Evolutionary conservation across 495 filamentous ascomycete species (phyloP).

Genomic region (Hypoxylon subgilvum): DNA sequence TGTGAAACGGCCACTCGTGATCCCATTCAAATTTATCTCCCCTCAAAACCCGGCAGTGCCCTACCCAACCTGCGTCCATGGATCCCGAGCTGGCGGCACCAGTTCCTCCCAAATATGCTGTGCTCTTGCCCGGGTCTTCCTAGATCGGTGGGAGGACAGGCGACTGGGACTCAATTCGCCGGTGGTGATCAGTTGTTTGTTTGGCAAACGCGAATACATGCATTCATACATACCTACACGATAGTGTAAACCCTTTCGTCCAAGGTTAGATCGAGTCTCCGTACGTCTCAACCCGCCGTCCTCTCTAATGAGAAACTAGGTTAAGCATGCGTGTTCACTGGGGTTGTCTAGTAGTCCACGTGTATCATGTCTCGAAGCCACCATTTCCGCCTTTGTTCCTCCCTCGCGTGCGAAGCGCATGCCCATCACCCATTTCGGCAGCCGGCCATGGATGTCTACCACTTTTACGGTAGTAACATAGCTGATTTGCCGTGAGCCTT

Average conservation of each 20-base stretch:
- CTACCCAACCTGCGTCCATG: neutral
- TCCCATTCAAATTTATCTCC: neutral
- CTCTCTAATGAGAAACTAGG: constrained; percentile 18
- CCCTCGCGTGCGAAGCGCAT: constrained; percentile 11
- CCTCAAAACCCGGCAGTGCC: neutral
- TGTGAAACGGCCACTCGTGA: constrained; percentile 9
- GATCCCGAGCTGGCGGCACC: constrained; percentile 29
- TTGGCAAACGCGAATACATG: neutral
- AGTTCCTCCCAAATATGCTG: constrained; percentile 11
- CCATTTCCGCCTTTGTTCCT: constrained; percentile 10
- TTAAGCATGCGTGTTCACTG: constrained; percentile 12
- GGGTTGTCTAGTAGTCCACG: constrained; percentile 8
- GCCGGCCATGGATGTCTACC: constrained; percentile 1
- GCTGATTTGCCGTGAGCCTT: neutral
- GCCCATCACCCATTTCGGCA: constrained; percentile 9
- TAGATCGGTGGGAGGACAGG: too few relatives aligned
- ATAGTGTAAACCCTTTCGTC: too few relatives aligned
- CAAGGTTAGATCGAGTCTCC: neutral
- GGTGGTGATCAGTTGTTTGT: neutral
- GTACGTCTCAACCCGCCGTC: constrained; percentile 8
- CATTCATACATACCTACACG: neutral
- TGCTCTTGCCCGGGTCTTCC: constrained; percentile 3
- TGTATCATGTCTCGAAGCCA: constrained; percentile 6
- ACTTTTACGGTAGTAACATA: constrained; percentile 8
- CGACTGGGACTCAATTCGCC: neutral